These are phyloP conservation scores for Lipomyces sp. DNA, from an alignment of 805 yeast genomes.

Conservation along the genomic window DNA sequence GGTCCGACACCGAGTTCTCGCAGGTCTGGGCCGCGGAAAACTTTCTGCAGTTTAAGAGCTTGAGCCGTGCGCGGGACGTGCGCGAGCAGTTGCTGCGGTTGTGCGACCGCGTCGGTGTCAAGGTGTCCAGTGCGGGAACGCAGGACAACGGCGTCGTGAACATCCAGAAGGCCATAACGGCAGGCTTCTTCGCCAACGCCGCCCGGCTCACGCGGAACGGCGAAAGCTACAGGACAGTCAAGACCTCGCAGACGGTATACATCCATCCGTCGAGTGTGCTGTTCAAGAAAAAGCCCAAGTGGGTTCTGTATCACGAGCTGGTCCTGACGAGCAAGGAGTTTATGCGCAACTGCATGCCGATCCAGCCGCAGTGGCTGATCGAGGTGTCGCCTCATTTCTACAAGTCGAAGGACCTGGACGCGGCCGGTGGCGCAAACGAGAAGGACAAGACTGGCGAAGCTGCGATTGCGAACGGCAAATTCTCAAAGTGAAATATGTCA, in stretches of 20 bases:
- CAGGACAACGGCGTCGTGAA: conserved; percentile 50
- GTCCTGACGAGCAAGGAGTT: conserved; percentile 83
- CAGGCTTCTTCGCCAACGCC: conserved; percentile 47
- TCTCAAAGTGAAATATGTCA: too few species aligned
- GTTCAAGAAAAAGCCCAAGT: conserved; percentile 61
- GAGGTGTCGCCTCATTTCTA: conserved; percentile 46
- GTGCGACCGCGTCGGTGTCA: conserved; percentile 48
- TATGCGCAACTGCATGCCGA: conserved; percentile 82
- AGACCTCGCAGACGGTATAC: conserved; percentile 63
- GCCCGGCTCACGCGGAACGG: conserved; percentile 59
- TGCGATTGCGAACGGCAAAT: conserved; percentile 3
- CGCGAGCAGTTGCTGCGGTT: conserved; percentile 63
- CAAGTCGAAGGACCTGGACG: conserved; percentile 36
- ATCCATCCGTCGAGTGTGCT: conserved; percentile 86
- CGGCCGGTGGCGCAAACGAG: background rate
- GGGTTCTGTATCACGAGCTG: conserved; percentile 76
- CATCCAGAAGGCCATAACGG: conserved; percentile 56
- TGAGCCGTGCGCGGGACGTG: conserved; percentile 76
- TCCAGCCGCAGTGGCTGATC: conserved; percentile 79
- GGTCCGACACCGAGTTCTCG: conserved; percentile 62
- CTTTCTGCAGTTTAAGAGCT: conserved; percentile 73
- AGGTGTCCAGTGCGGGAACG: conserved; percentile 49
- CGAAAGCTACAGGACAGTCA: conserved; percentile 65
- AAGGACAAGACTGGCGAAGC: conserved; percentile 4
- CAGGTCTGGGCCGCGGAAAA: conserved; percentile 75